Evolutionary conservation across 495 filamentous ascomycete genomes (phyloP).

Genomic region (Aspergillus coremiiformis): DNA sequence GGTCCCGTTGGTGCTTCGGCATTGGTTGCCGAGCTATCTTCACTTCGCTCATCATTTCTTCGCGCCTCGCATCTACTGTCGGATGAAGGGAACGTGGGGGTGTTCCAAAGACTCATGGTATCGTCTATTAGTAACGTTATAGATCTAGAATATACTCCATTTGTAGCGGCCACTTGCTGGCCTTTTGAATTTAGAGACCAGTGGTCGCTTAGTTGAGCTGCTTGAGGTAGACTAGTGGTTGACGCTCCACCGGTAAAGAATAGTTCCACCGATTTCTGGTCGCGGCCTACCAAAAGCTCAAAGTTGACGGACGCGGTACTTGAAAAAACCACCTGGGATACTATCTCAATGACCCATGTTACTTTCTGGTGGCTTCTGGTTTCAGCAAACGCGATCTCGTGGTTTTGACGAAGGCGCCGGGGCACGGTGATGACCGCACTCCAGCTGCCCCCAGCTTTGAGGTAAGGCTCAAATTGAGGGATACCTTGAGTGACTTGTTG

Average conservation of each 20-base stretch:
- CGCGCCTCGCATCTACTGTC: slow-evolving; percentile 36
- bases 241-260: slow-evolving; percentile 44
- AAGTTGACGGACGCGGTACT: slow-evolving; percentile 80
- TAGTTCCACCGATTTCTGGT: slow-evolving; percentile 70
- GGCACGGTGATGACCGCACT: slow-evolving; percentile 70
- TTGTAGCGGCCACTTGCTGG: slow-evolving; percentile 46
- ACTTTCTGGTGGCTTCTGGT: slow-evolving; percentile 41
- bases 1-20: not conserved
- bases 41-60: slow-evolving; percentile 13
- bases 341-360: slow-evolving; percentile 86
- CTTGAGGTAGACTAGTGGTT: slow-evolving; percentile 40
- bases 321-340: slow-evolving; percentile 90
- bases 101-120: slow-evolving; percentile 84
- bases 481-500: slow-evolving; percentile 53
- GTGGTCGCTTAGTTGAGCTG: slow-evolving; percentile 69
- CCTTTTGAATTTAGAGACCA: slow-evolving; percentile 42
- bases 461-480: slow-evolving; percentile 88
- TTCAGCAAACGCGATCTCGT: not conserved
- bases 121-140: slow-evolving; percentile 74
- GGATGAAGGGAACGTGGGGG: slow-evolving; percentile 65
- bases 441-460: slow-evolving; percentile 89
- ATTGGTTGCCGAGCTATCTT: not conserved
- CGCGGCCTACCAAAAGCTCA: slow-evolving; percentile 76
- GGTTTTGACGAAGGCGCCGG: slow-evolving; percentile 32
- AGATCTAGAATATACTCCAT: slow-evolving; percentile 73